Conservation (phyloP, 1,139 yeast genomes). For the Geotrichum fermentans region DNA sequence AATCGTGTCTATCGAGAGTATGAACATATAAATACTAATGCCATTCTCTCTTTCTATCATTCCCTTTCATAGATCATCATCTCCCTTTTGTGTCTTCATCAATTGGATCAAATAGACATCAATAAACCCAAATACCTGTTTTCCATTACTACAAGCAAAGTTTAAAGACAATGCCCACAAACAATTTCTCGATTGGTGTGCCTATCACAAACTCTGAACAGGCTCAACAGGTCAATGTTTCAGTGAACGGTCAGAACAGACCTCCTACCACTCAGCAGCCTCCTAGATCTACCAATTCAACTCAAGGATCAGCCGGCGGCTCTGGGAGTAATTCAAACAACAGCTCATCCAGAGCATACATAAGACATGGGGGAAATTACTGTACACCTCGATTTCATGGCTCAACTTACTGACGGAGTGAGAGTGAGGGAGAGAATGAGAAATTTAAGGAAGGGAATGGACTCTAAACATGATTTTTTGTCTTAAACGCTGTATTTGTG, state of each 20-base stretch:
- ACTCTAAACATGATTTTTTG: neutral
- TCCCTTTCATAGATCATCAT: neutral
- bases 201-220: neutral
- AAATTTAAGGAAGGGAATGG: too few species aligned
- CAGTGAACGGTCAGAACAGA: neutral
- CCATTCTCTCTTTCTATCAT: neutral
- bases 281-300: too few species aligned
- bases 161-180: conserved; percentile 2
- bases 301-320: neutral
- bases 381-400: neutral
- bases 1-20: neutral
- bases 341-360: neutral
- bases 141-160: too few species aligned
- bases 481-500: neutral
- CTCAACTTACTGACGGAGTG: neutral
- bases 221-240: neutral
- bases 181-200: conserved; percentile 3
- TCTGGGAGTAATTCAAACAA: neutral
- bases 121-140: too few species aligned
- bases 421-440: too few species aligned
- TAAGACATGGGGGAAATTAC: neutral
- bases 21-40: neutral
- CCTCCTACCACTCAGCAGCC: neutral
- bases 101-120: too few species aligned
- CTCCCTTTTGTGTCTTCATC: neutral